These are phyloP conservation scores for Acrodontium crateriforme DNA, from an alignment of 2,329 filamentous ascomycete species.

Conservation along the genomic window DNA sequence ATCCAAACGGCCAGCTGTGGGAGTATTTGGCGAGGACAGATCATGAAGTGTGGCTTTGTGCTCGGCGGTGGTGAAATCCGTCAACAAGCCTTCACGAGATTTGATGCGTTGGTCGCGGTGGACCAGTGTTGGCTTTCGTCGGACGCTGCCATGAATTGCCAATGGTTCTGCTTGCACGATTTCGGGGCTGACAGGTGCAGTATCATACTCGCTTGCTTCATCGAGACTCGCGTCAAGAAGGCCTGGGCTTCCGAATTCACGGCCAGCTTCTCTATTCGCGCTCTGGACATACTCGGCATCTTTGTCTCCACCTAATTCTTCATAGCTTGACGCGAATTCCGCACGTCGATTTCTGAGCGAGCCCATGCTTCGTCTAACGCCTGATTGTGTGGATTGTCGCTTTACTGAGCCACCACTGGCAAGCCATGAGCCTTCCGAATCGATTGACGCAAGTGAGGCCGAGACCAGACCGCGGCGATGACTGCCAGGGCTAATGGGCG, in stretches of 20 bases:
- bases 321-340: constrained; percentile 46
- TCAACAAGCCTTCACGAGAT: constrained; percentile 47
- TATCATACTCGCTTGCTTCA: constrained; percentile 1
- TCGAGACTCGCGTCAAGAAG: background rate
- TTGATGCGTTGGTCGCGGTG: constrained; percentile 44
- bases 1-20: constrained; percentile 9
- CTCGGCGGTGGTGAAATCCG: constrained; percentile 32
- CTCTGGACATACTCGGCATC: constrained; percentile 60
- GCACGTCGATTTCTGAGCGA: constrained; percentile 33
- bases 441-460: constrained; percentile 82
- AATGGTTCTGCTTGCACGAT: constrained; percentile 8
- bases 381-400: constrained; percentile 31
- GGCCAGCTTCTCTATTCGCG: background rate
- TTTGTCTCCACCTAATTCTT: constrained; percentile 43
- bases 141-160: constrained; percentile 34
- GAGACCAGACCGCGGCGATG: constrained; percentile 37
- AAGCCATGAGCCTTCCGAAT: constrained; percentile 93
- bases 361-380: constrained; percentile 33
- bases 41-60: constrained; percentile 16
- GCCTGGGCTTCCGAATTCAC: background rate
- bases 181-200: background rate
- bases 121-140: constrained; percentile 50
- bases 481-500: constrained; percentile 18
- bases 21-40: constrained; percentile 13
- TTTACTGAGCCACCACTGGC: constrained; percentile 47